Base-by-base conservation (phyloP, 306 rosid genomes). In the Purshia tridentata region DNA sequence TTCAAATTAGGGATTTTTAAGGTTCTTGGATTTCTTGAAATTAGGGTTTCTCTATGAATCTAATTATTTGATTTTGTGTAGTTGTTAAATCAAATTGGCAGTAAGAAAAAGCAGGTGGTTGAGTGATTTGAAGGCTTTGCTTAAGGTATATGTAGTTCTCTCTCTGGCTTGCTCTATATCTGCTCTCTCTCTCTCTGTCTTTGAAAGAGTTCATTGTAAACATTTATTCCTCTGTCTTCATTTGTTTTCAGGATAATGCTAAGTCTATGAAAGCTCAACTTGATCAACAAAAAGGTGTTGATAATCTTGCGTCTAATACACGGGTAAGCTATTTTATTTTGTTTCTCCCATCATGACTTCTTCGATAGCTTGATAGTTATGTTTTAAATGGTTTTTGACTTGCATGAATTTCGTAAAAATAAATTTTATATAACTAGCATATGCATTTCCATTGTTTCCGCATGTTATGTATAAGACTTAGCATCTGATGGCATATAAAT, bases 231-330 rank as follows among this genome's bases (percentile, higher is more conserved):
- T 68, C 53, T 68, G 42, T 54, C 75, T 78, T 47, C 70, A 47
- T 61, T 23, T 69, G 76, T 68, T 57, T 84, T 74, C 97, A 93
- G 98, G 98, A 93, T 80, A 93, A 91, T 86, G 98, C 98, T 65
- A 88, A 79, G 81, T 72, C 97, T 78, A 69, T 93, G 88, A 93
- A 88, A 81, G 72, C 86, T 80, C 98, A 93, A 86, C 97, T 93
- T 66, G 98, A 93, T 88, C 98, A 93, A 76, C 98, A 93, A 80
- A 91, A 93, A 85, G 23, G 78, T 76, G 98, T 93, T 69, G 98
- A 93, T 16, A 93, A 84, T 83, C 98, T 93, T 76, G 96, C 91
- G 74, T 82, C 97, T 52, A 93, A 93, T 70, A 93, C 98, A 44
- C 87, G 93, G 84, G 98, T 93, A 80, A 78, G 86, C 78, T 65